These are phyloP conservation scores for Coprinopsis strossmayeri DNA, from an alignment of 768 basidiomycete species.

Conservation along the genomic window DNA sequence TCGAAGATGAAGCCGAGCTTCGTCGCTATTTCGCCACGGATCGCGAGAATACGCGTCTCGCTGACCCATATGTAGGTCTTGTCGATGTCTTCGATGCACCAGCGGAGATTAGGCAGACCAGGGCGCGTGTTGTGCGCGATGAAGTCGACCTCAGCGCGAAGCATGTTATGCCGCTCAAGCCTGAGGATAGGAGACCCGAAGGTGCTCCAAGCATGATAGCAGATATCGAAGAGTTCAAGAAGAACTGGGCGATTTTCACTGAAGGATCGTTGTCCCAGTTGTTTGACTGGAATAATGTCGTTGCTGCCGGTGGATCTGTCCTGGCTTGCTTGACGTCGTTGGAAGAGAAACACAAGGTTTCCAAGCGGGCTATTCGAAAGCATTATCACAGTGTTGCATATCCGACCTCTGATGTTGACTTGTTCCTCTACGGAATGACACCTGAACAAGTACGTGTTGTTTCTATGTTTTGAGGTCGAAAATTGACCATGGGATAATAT, in stretches of 20 bases:
- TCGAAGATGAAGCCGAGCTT: constrained; percentile 51
- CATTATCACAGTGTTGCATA: constrained; percentile 49
- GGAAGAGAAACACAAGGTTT: constrained; percentile 38
- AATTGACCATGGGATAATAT: background rate
- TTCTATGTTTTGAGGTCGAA: background rate
- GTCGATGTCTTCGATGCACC: constrained; percentile 53
- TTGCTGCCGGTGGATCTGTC: constrained; percentile 56
- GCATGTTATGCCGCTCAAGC: constrained; percentile 48
- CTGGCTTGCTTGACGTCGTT: constrained; percentile 51
- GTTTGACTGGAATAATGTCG: constrained; percentile 55
- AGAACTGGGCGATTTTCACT: constrained; percentile 58
- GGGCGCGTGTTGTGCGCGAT: constrained; percentile 36
- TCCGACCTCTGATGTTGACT: constrained; percentile 56
- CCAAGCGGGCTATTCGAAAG: constrained; percentile 52
- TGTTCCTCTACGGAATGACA: constrained; percentile 56
- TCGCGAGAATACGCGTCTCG: constrained; percentile 35
- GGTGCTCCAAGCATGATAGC: constrained; percentile 43
- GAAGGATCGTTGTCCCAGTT: constrained; percentile 57
- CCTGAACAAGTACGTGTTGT: constrained; percentile 37
- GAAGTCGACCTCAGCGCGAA: constrained; percentile 36
- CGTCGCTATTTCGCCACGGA: constrained; percentile 52
- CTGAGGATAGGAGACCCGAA: constrained; percentile 37
- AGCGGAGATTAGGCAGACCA: constrained; percentile 38
- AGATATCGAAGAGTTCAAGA: constrained; percentile 51
- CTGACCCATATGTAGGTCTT: constrained; percentile 47